Conservation (phyloP, 306 rosid genomes). For the Pueraria montana region DNA sequence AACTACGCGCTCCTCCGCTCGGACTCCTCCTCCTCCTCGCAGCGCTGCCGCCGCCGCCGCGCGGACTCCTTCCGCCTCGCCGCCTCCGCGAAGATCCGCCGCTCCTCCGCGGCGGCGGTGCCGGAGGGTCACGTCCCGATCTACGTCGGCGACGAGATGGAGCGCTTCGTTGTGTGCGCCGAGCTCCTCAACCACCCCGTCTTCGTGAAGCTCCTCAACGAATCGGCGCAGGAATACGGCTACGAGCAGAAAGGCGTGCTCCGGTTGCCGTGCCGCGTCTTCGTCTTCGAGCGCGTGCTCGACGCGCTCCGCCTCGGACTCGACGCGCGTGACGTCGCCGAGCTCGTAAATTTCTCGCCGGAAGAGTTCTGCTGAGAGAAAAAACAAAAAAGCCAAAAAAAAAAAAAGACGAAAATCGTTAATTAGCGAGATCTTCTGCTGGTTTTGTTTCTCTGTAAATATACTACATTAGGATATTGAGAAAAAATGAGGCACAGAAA, state of each 20-base stretch:
- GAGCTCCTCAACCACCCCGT: constrained; percentile 88
- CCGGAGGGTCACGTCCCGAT: constrained; percentile 92
- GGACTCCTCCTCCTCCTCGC: constrained; percentile 19
- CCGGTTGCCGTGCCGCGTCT: constrained; percentile 82
- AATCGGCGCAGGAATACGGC: constrained; percentile 93
- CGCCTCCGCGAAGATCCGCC: constrained; percentile 37
- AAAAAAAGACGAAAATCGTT: neutral
- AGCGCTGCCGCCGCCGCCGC: constrained; percentile 26
- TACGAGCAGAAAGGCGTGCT: constrained; percentile 91
- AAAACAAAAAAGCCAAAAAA: neutral
- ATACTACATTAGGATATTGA: constrained; percentile 54
- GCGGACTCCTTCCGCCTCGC: constrained; percentile 51
- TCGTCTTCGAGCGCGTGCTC: constrained; percentile 85
- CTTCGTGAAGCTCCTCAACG: constrained; percentile 82
- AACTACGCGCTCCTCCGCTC: constrained; percentile 79
- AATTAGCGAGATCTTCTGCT: constrained; percentile 36
- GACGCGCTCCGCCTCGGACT: constrained; percentile 74
- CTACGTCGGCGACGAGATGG: constrained; percentile 97
- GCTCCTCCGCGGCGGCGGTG: constrained; percentile 42
- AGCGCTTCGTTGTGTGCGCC: constrained; percentile 76
- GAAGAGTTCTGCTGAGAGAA: constrained; percentile 47
- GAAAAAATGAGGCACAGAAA: constrained; percentile 2
- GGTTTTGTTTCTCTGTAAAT: constrained; percentile 56
- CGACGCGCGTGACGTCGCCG: constrained; percentile 62
- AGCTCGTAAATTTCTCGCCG: constrained; percentile 61